phyloP scores from a whole-genome alignment of 306 rosid species.

The Lagenaria siceraria region DNA sequence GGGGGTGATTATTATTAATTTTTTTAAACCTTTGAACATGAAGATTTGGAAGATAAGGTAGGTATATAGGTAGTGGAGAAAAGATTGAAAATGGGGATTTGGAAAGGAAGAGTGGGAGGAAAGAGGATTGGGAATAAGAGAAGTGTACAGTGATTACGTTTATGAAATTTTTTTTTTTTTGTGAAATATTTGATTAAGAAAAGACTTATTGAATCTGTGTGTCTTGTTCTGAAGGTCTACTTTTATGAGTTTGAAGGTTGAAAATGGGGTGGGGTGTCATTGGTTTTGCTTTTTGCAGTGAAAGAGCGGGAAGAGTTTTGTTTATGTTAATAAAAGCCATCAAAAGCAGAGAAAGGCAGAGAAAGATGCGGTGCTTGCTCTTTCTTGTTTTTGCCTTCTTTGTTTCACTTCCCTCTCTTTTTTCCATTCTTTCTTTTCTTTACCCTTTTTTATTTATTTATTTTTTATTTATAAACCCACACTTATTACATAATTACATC shows the following conservation, averaged over 20 bases:
- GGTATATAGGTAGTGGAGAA: background rate
- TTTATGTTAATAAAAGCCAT: background rate
- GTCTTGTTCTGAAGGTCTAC: background rate
- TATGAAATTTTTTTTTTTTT: background rate
- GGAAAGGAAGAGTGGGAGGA: background rate
- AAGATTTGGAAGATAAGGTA: background rate
- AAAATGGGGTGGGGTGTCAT: background rate
- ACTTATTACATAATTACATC: no score
- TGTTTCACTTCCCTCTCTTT: background rate
- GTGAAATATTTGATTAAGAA: background rate
- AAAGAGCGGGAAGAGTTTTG: background rate
- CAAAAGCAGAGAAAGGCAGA: background rate
- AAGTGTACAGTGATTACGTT: slow-evolving; percentile 1
- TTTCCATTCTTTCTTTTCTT: background rate
- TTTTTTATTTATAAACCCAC: background rate
- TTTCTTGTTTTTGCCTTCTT: slow-evolving; percentile 8
- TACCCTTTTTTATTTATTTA: no score
- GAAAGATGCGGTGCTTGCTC: background rate
- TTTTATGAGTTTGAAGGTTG: background rate
- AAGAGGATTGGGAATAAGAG: background rate
- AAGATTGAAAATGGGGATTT: background rate
- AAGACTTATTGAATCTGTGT: background rate
- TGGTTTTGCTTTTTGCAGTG: slow-evolving; percentile 3
- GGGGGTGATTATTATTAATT: background rate
- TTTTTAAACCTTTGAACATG: background rate